Evolutionary conservation across 176 grass and related monocot genomes (phyloP), one percentile per base, ranked within the genome.

Genomic region (Elaeis guineensis): DNA sequence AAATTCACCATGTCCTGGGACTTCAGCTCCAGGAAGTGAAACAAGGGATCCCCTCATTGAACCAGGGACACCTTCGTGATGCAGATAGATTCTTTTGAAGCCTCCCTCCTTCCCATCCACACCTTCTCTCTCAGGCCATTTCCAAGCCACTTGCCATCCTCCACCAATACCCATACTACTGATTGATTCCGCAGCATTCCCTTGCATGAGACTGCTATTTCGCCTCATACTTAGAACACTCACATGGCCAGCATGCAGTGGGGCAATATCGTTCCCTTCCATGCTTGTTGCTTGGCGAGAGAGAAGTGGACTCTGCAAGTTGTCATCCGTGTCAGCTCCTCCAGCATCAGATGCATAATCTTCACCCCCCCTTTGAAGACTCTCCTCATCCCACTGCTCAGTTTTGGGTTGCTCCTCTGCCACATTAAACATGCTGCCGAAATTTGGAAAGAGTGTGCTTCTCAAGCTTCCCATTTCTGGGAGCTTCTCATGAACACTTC

Each of bases 361-460:
- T 52, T 95, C 82, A 6, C 85, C 79, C 0, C 81, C 86, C 67
- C 75, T 70, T 28, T 90, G 90, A 69, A 90, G 68, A 72, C 79
- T 95, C 61, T 90, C 90, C 64, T 95, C 90, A 23, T 95, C 90
- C 90, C 90, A 95, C 25, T 86, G 86, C 57, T 90, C 86, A 20
- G 69, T 72, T 76, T 86, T 90, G 5, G 55, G 72, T 19, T 86
- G 86, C 51, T 84, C 86, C 51, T 90, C 90, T 14, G 86, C 81
- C 63, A 90, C 86, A 3, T 82, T 90, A 65, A 95, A 86, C 86
- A 95, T 95, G 59, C 90, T 95, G 44, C 90, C 90, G 39, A 89
- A 95, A 76, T 95, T 95, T 11, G 90, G 90, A 68, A 95, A 95
- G 61, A 86, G 58, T 50, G 86, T 69, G 52, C 90, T 95, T 57